Base-by-base conservation (phyloP, 2,329 filamentous ascomycete species). In the Neonectria sp. region DNA sequence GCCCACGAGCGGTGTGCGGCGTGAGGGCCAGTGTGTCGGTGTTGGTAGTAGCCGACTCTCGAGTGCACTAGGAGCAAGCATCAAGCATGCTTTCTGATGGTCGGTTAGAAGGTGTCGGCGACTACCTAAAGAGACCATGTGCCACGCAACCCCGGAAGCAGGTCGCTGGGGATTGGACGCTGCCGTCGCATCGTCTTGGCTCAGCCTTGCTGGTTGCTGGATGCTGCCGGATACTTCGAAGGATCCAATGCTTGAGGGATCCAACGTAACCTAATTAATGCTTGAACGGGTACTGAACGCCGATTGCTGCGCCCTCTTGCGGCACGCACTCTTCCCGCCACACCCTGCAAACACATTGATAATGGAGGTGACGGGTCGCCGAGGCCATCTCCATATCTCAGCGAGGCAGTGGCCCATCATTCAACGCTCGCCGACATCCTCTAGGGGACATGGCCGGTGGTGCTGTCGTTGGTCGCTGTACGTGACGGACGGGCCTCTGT, bases 81-180 rank as follows among this genome's bases (percentile, higher is more conserved):
- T 63, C 51, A 57, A 62, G 66, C 65, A 61, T 62, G n/a, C 25
- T 49, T 25, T 53, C 15, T 53, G 29, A 31, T 8, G 31, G 31
- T 53, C 51, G 51, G 45, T 29, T 51, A 29, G 43, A 43, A 35
- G 31, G 29, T 56, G 60, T 69, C 72, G 73, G 72, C 33, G 69
- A 69, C 62, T 71, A 51, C 72, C 63, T 59, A 65, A 73, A 72
- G 27, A 17, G 71, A 70, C n/a, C 65, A 61, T 46, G 59, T 63
- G 55, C 63, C 55, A 48, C 53, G 6, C 8, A 52, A 45, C 48
- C 24, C 52, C 37, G 29, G 15, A 31, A 48, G 12, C 45, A 57
- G n/a, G 40, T 27, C 31, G 45, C 25, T 15, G 49, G 65, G 17
- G n/a, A 69, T 65, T 69, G 65, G 68, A 25, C 27, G 46, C 25